These are phyloP conservation scores for Monosporascus sp. DNA, from an alignment of 2,329 filamentous ascomycete genomes.

Conservation along the genomic window DNA sequence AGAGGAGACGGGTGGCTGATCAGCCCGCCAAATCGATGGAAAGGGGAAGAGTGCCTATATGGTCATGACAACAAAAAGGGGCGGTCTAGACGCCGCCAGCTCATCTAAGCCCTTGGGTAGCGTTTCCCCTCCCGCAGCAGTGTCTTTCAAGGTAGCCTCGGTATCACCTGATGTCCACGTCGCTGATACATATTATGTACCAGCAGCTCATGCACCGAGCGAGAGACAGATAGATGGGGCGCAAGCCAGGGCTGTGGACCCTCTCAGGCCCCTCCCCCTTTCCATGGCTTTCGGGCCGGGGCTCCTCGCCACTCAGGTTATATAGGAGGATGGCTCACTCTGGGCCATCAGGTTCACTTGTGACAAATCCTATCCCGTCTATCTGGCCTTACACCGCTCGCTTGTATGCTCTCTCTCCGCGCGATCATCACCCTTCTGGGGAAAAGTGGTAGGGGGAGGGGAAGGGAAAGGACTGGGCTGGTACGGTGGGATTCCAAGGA, in stretches of 20 bases:
- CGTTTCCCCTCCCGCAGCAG: background rate
- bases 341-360: background rate
- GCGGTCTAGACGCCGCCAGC: background rate
- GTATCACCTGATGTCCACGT: background rate
- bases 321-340: background rate
- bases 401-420: background rate
- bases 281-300: background rate
- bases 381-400: background rate
- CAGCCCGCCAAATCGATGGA: background rate
- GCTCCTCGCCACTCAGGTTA: background rate
- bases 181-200: background rate
- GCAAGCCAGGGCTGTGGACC: background rate
- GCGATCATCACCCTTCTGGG: background rate
- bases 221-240: background rate
- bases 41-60: background rate
- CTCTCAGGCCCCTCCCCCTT: background rate
- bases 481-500: background rate
- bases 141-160: background rate
- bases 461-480: background rate
- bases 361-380: background rate
- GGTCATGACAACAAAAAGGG: background rate
- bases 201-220: background rate
- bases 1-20: background rate
- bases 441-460: background rate
- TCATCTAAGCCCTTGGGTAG: background rate